Percentiles rank a stretch among this genome's conserved stretches.
These are phyloP conservation scores for Solioccasus polychromus DNA, from an alignment of 768 basidiomycete species.

Conservation along the genomic window DNA sequence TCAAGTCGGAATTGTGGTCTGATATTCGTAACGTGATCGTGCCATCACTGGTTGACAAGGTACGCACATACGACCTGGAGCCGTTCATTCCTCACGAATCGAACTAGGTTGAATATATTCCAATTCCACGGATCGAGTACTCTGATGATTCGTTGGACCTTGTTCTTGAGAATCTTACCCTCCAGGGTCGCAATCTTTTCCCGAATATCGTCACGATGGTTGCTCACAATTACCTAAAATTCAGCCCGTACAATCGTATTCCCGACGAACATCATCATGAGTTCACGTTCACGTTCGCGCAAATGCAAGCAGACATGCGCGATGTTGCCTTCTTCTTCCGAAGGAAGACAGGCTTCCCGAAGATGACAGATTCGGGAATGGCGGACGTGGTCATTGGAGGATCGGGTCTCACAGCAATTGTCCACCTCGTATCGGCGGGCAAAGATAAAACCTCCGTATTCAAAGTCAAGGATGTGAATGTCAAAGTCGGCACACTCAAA, in stretches of 20 bases:
- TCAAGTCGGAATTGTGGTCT: constrained; percentile 87
- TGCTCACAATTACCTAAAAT: constrained; percentile 78
- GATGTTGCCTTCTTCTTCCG: constrained; percentile 91
- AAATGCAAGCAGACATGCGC: constrained; percentile 92
- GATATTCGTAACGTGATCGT: constrained; percentile 84
- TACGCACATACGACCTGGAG: constrained; percentile 30
- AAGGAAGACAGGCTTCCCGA: constrained; percentile 81
- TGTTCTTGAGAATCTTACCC: constrained; percentile 89
- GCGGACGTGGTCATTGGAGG: constrained; percentile 87
- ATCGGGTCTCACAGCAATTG: constrained; percentile 67
- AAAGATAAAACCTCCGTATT: constrained; percentile 69
- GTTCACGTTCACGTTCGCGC: constrained; percentile 70
- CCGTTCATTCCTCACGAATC: not conserved
- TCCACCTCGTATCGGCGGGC: constrained; percentile 59
- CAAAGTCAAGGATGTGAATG: constrained; percentile 65
- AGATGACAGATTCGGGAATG: constrained; percentile 76
- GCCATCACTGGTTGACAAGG: constrained; percentile 72
- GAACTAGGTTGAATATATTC: constrained; percentile 67
- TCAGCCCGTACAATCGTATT: constrained; percentile 67
- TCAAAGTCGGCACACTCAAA: constrained; percentile 84
- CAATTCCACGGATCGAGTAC: constrained; percentile 94
- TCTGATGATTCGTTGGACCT: constrained; percentile 83
- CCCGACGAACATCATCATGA: constrained; percentile 65
- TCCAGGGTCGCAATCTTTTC: constrained; percentile 86
- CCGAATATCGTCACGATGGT: constrained; percentile 75